A percentile compares a stretch with the other conserved stretches of the same genome.
These are phyloP conservation scores for Leonotis leonurus DNA, from an alignment of 257 asterid species.

Conservation along the genomic window DNA sequence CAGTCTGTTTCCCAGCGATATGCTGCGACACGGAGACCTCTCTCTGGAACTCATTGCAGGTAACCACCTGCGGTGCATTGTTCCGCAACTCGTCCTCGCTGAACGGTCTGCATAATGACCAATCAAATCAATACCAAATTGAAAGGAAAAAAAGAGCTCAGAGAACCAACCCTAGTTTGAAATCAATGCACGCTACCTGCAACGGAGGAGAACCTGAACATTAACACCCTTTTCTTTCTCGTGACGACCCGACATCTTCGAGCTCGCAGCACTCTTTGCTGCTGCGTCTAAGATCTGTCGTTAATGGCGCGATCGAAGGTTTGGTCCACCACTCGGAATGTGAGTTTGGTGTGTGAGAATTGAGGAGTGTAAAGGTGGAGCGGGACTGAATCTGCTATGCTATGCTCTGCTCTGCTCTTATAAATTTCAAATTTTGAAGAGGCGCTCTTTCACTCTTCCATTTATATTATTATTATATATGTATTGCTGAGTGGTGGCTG, in stretches of 20 bases:
- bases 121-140: not conserved
- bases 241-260: conserved; percentile 59
- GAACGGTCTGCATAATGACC: conserved; percentile 55
- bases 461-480: not conserved
- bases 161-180: no score
- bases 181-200: conserved; percentile 49
- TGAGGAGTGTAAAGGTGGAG: conserved; percentile 19
- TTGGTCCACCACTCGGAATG: not conserved
- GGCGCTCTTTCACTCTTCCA: conserved; percentile 10
- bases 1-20: conserved; percentile 84
- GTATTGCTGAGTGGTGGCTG: no score
- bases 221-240: conserved; percentile 84
- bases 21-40: conserved; percentile 80
- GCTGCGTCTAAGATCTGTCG: conserved; percentile 2
- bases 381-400: conserved; percentile 32
- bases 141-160: not conserved
- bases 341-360: conserved; percentile 17
- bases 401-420: not conserved
- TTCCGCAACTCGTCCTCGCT: conserved; percentile 75
- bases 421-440: conserved; percentile 23
- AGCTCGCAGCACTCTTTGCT: conserved; percentile 19
- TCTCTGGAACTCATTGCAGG: conserved; percentile 69
- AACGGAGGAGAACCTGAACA: conserved; percentile 95
- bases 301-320: conserved; percentile 10
- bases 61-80: conserved; percentile 89